Evolutionary conservation across 305 asterid species (phyloP).

Genomic region (Fraxinus nigra): DNA sequence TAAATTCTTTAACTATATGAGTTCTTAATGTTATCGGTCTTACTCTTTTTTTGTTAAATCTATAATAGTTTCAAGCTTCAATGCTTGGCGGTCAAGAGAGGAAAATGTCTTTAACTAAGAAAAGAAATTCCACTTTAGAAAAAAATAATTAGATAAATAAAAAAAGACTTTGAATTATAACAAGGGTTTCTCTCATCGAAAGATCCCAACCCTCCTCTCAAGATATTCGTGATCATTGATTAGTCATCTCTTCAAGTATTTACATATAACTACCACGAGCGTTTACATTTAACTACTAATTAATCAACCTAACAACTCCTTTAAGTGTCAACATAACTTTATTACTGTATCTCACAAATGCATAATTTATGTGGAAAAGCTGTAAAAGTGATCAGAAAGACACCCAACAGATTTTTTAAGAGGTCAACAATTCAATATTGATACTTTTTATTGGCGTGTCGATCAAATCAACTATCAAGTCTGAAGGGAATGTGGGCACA

Average conservation of each 20-base stretch:
- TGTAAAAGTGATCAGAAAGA: not conserved
- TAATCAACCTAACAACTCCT: not conserved
- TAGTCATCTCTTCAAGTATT: not conserved
- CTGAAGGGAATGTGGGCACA: too few relatives aligned
- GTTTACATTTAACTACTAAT: not conserved
- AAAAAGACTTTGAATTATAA: not conserved
- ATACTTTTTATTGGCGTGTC: not conserved
- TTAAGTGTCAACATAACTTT: not conserved
- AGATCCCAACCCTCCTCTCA: too few relatives aligned
- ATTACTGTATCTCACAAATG: not conserved
- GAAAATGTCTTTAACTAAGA: not conserved
- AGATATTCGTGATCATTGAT: not conserved
- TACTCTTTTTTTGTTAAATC: not conserved
- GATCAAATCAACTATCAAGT: not conserved
- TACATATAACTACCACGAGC: not conserved
- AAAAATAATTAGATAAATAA: not conserved
- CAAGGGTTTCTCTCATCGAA: too few relatives aligned
- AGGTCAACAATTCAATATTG: not conserved
- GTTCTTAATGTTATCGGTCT: not conserved
- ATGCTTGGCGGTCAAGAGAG: not conserved
- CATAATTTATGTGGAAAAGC: not conserved
- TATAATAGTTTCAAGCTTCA: not conserved
- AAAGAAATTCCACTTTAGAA: not conserved
- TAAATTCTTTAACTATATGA: not conserved
- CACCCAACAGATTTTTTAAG: not conserved